Base-by-base conservation (phyloP, 306 rosid genomes). In the Styphnolobium japonicum region DNA sequence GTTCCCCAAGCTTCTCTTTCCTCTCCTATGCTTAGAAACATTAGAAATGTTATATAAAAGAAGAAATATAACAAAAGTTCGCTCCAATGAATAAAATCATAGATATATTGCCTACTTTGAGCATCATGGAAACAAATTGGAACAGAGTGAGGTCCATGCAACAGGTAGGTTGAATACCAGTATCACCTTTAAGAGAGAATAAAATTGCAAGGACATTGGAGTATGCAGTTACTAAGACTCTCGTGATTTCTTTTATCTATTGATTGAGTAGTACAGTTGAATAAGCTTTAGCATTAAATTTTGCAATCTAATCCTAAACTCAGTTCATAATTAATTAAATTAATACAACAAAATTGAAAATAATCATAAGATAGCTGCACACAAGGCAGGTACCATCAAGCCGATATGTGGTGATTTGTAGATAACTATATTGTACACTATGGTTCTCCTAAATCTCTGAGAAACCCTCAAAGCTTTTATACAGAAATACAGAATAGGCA, bases 1-100 rank as follows among this genome's bases (percentile, higher is more conserved):
- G 87, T 71, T 93, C 94, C 1, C 99, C 90, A 22, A 92, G 75
- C 87, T 91, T 94, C 85, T 94, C 98, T 86, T 94, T 94, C 74
- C 94, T 90, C 80, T 95, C 98, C 99, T 95, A 63, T 70, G 48
- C 25, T 8, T 73, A 81, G 46, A 82, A 74, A 71, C 80, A 33
- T 23, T 4, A 66, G 65, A 89, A 49, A 65, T 49, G 75, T 75
- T 33, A 81, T 25, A 49, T 12, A 31, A 31, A 74, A 33, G 6
- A 25, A 4, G 5, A 68, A 39, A 48, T 18, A 29, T 9, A 36
- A 21, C n/a, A 19, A 53, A 73, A 34, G 8, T 33, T 53, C 4
- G 9, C 11, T 51, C 61, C 60, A 53, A 27, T 23, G 55, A 33
- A 55, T 53, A 60, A 52, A 66, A 62, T 8, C 22, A 76, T n/a